These are phyloP conservation scores for Tolypocladium ophioglossoides DNA, from an alignment of 2,329 filamentous ascomycete species.

Conservation along the genomic window DNA sequence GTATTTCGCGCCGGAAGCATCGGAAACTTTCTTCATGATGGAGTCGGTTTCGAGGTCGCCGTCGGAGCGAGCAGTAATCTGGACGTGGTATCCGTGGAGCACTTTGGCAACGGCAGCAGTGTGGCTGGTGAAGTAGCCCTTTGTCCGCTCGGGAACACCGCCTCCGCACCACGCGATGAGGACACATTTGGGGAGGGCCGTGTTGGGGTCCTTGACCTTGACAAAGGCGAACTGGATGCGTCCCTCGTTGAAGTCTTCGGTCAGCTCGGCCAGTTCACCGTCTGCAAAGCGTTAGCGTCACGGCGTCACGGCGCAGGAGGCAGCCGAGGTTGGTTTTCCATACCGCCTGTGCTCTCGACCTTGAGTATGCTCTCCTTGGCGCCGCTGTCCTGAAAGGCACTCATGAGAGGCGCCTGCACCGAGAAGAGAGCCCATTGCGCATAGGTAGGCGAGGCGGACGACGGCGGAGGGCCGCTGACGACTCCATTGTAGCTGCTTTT, in stretches of 20 bases:
- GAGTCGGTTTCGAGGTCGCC: conserved; percentile 76
- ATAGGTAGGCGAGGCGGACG: conserved; percentile 64
- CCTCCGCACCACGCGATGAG: conserved; percentile 96
- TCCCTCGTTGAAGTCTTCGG: conserved; percentile 95
- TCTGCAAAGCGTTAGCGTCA: conserved; percentile 41
- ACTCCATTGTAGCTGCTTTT: conserved; percentile 64
- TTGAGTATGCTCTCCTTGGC: conserved; percentile 92
- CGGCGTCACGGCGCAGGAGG: conserved; percentile 6
- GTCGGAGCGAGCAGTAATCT: conserved; percentile 90
- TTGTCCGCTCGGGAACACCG: conserved; percentile 94
- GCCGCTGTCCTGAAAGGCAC: conserved; percentile 79
- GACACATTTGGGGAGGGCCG: conserved; percentile 77
- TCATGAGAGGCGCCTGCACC: conserved; percentile 83
- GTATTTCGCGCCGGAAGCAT: conserved; percentile 93
- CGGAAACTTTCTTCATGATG: conserved; percentile 87
- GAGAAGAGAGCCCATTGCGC: conserved; percentile 92
- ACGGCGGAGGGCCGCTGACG: conserved; percentile 38
- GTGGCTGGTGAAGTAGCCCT: conserved; percentile 97
- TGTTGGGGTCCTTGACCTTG: conserved; percentile 94
- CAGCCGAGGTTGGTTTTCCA: conserved; percentile 6
- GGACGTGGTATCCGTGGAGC: conserved; percentile 93
- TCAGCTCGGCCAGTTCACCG: conserved; percentile 78
- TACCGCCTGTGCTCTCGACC: conserved; percentile 84
- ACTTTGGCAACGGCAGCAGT: conserved; percentile 81
- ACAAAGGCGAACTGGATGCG: conserved; percentile 94